Evolutionary conservation across 129 eudicot genomes (phyloP).

Genomic region (Flaveria ramosissima): DNA sequence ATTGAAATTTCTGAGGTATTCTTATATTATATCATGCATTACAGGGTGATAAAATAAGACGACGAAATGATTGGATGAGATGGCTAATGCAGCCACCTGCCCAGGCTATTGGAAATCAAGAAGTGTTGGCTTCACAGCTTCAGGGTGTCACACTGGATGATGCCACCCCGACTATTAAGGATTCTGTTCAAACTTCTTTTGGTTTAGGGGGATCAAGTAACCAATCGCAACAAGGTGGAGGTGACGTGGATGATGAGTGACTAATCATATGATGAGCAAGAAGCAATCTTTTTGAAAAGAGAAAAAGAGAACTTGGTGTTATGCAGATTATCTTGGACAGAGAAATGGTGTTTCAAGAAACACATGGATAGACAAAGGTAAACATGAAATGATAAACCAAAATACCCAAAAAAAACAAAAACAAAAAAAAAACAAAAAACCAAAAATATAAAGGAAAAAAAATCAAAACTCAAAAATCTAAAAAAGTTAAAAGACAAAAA

Average conservation of each 20-base stretch:
- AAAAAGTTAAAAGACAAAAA: background rate
- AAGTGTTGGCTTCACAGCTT: constrained; percentile 34
- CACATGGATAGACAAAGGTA: constrained; percentile 35
- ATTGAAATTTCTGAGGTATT: background rate
- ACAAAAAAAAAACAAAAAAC: background rate
- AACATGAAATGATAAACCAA: constrained; percentile 21
- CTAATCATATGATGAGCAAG: constrained; percentile 21
- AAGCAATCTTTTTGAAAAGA: constrained; percentile 24
- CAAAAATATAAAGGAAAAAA: background rate
- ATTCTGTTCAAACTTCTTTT: background rate
- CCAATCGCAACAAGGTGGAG: constrained; percentile 12
- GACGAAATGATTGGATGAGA: constrained; percentile 48
- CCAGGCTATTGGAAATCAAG: constrained; percentile 39
- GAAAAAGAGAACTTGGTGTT: constrained; percentile 11
- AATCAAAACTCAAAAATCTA: background rate
- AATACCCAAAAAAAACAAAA: constrained; percentile 14
- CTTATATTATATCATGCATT: constrained; percentile 13
- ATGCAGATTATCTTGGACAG: constrained; percentile 22
- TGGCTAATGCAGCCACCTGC: constrained; percentile 51
- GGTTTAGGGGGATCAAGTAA: too few species aligned
- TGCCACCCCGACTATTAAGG: constrained; percentile 7
- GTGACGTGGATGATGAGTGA: constrained; percentile 15
- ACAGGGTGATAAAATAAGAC: constrained; percentile 45
- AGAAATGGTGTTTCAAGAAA: constrained; percentile 27
- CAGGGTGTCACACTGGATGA: constrained; percentile 44